Conservation (phyloP, 371 early-diverging fungal species). For the Capillidium rhysosporum region DNA sequence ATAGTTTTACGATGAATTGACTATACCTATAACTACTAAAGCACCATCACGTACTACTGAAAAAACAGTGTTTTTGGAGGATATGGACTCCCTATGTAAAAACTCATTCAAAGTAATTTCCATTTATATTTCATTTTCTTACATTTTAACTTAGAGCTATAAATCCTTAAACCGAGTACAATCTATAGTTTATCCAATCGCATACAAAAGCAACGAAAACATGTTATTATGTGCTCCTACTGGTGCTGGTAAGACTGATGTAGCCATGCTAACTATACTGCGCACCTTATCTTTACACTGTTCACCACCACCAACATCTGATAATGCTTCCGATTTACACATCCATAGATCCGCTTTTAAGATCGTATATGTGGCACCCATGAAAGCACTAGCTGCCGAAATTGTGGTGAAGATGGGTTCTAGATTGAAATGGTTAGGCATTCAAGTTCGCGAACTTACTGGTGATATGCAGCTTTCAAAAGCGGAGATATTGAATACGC, state of each 20-base stretch:
- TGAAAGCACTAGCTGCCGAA: slow-evolving; percentile 99
- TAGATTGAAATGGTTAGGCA: slow-evolving; percentile 60
- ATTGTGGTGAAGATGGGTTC: slow-evolving; percentile 79
- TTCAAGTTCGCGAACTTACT: slow-evolving; percentile 90
- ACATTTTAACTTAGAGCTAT: no score
- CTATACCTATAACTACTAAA: slow-evolving; percentile 41
- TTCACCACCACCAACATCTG: slow-evolving; percentile 46
- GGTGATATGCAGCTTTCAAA: slow-evolving; percentile 95
- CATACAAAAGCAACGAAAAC: slow-evolving; percentile 80
- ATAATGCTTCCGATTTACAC: slow-evolving; percentile 64
- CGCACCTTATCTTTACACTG: slow-evolving; percentile 67
- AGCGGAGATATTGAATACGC: slow-evolving; percentile 83
- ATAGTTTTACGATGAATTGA: slow-evolving; percentile 58
- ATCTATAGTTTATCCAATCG: slow-evolving; percentile 68
- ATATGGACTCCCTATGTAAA: slow-evolving; percentile 51
- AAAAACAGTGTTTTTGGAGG: slow-evolving; percentile 28
- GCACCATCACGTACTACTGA: slow-evolving; percentile 36
- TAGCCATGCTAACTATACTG: slow-evolving; percentile 90
- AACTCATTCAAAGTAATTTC: slow-evolving; percentile 47
- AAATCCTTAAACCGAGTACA: slow-evolving; percentile 78
- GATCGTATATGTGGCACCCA: slow-evolving; percentile 98
- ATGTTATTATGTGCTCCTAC: slow-evolving; percentile 98
- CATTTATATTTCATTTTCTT: no score
- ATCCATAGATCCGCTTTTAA: no score
- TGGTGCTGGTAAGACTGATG: slow-evolving; percentile 98